Evolutionary conservation across 805 yeast species (phyloP).

Genomic region (Metschnikowia dekortorum): DNA sequence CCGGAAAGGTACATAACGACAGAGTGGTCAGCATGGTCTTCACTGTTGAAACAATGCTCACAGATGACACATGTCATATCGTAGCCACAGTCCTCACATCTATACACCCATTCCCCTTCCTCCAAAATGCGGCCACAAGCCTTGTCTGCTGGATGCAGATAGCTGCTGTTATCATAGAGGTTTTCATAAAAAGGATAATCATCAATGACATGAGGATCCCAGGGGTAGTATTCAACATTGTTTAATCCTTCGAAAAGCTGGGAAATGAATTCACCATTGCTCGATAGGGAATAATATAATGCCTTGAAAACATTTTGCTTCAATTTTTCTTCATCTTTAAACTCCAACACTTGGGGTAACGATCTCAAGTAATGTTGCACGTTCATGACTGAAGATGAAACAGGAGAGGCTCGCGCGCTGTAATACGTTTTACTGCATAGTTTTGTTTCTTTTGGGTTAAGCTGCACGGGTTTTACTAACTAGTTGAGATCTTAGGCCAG

Average conservation of each 20-base stretch:
- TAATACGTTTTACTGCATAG: no score
- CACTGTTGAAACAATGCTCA: conserved; percentile 63
- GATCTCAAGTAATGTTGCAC: conserved; percentile 2
- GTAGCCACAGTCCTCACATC: conserved; percentile 72
- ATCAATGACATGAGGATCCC: neutral
- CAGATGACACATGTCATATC: conserved; percentile 80
- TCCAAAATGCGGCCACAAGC: conserved; percentile 65
- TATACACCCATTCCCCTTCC: conserved; percentile 60
- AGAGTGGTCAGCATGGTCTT: conserved; percentile 64
- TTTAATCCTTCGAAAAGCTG: conserved; percentile 11
- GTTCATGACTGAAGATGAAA: neutral
- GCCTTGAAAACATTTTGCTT: conserved; percentile 21
- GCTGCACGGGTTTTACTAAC: neutral
- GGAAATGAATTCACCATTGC: conserved; percentile 12
- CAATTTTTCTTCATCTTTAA: conserved; percentile 4
- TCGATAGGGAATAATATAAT: conserved; percentile 25
- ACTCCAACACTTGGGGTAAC: conserved; percentile 9
- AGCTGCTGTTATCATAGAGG: conserved; percentile 2
- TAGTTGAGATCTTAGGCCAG: neutral
- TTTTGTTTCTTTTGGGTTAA: no score
- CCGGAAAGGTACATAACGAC: conserved; percentile 49
- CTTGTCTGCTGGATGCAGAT: conserved; percentile 51
- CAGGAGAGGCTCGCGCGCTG: neutral
- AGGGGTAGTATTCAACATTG: conserved; percentile 1
- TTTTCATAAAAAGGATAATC: conserved; percentile 9